Base-by-base conservation (phyloP, 371 early-diverging fungal species). In the Circinella umbellata region DNA sequence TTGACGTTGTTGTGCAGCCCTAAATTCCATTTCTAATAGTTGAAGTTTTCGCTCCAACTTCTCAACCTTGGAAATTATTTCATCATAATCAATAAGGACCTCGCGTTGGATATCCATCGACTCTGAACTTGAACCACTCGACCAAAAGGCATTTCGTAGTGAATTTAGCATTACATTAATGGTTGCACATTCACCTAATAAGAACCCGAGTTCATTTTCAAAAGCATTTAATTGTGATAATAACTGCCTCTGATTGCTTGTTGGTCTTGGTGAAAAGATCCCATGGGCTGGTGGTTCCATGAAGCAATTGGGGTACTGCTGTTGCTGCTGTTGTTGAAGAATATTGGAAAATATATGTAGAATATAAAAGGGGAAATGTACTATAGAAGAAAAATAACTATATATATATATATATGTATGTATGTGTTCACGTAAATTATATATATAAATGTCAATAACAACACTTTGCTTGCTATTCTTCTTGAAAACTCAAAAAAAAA, bases 11-110 rank as follows among this genome's bases (percentile, higher is more conserved):
- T 42, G 62, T 18, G 61, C 39, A 39, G 64, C 61, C 53, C 57
- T 49, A 36, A 69, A 36, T 63, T 68, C 63, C 10, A 46, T 68
- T 64, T 81, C 81, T 13, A 81, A 63, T 11, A 9, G 54, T 18
- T 74, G 72, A 4, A 81, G 61, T 48, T 81, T 81, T 27, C 69
- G 74, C 57, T 81, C 79, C 64, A 81, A 46, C 27, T 78, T 78
- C 42, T 70, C 53, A 6, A 78, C 73, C 59, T 81, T 79, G 11
- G 70, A 36, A 67, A 63, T 54, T 34, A 81, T 18, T 54, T 78
- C 81, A 66, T 81, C 81, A 47, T 72, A 81, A 18, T 79, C 78
- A 4, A 64, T 69, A 15, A 73, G 68, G 61, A 77, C 75, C 60
- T 81, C 77, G 13, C 70, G 73, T 39, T 79, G 69, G 27, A 73